Evolutionary conservation across 208 protist genomes (phyloP).

Genomic region (Acanthamoeba rhysodes): DNA sequence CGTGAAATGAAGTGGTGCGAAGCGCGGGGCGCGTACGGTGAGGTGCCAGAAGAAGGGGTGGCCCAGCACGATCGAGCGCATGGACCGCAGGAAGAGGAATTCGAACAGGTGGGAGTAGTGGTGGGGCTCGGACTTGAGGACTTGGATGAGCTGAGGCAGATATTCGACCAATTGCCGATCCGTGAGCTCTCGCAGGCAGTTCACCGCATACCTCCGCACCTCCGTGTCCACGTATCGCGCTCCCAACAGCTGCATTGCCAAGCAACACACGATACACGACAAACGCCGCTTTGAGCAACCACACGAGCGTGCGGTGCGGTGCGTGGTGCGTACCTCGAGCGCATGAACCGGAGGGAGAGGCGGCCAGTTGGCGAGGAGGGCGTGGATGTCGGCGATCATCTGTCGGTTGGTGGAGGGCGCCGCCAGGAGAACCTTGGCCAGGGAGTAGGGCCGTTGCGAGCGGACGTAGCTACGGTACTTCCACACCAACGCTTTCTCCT

Average conservation of each 20-base stretch:
- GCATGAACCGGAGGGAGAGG: not conserved
- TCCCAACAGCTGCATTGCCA: slow-evolving; percentile 88
- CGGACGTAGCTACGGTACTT: slow-evolving; percentile 12
- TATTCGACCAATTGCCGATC: slow-evolving; percentile 86
- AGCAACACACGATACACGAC: not conserved
- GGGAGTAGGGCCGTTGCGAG: not conserved
- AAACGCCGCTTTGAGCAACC: too few species aligned
- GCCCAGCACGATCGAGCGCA: slow-evolving; percentile 83
- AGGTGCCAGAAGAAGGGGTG: slow-evolving; percentile 92
- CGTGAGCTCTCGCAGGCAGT: slow-evolving; percentile 82
- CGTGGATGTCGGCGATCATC: not conserved
- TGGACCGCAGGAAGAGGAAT: slow-evolving; percentile 90
- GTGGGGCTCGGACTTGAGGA: slow-evolving; percentile 93
- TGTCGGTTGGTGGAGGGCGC: not conserved
- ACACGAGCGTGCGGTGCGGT: too few species aligned
- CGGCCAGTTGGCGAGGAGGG: not conserved
- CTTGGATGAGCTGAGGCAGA: slow-evolving; percentile 88
- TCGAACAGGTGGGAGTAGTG: slow-evolving; percentile 89
- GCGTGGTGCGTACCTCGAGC: not conserved
- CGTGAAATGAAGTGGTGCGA: not conserved
- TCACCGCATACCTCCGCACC: slow-evolving; percentile 87
- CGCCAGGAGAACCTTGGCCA: slow-evolving; percentile 2
- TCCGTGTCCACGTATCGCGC: slow-evolving; percentile 87
- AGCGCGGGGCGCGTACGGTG: slow-evolving; percentile 68
- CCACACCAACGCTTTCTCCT: slow-evolving; percentile 6